Evolutionary conservation across 163 green algal genomes (phyloP).

Genomic region (Chlamydomonas reinhardtii): DNA sequence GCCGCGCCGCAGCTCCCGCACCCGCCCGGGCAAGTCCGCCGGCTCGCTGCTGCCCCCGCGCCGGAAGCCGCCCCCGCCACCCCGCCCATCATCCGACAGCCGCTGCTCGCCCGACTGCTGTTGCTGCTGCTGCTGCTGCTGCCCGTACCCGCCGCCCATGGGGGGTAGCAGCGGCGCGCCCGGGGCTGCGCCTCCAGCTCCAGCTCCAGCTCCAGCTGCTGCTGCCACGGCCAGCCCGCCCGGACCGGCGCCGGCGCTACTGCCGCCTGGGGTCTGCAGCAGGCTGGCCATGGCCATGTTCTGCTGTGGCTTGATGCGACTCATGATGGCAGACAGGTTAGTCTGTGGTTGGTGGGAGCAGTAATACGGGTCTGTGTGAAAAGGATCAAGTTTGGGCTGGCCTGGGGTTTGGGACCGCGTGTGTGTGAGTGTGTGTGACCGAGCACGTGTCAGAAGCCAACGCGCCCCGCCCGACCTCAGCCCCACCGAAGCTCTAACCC

Average conservation of each 20-base stretch:
- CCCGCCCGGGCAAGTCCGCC: neutral
- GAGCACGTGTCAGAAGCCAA: too few species aligned
- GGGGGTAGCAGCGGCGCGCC: neutral
- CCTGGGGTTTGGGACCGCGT: too few species aligned
- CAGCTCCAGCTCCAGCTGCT: too few species aligned
- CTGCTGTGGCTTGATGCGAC: constrained; percentile 37
- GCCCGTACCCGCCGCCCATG: neutral
- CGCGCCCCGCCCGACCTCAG: too few species aligned
- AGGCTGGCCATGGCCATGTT: neutral
- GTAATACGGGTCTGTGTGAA: too few species aligned
- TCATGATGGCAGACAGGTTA: constrained; percentile 32
- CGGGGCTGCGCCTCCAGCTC: too few species aligned
- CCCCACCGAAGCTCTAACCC: too few species aligned
- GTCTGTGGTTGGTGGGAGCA: neutral
- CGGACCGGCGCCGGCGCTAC: neutral
- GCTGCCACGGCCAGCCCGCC: too few species aligned
- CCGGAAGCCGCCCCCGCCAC: neutral
- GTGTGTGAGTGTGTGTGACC: too few species aligned
- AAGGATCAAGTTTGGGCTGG: too few species aligned
- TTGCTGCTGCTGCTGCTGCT: neutral
- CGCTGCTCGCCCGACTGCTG: constrained; percentile 1
- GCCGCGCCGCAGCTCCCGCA: constrained; percentile 36
- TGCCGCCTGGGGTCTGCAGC: neutral
- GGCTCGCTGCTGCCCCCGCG: constrained; percentile 32
- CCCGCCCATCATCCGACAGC: constrained; percentile 27